Evolutionary conservation across 169 alveolate genomes (phyloP), one percentile per base, ranked within the genome.

Genomic region (Eimeria necatrix): DNA sequence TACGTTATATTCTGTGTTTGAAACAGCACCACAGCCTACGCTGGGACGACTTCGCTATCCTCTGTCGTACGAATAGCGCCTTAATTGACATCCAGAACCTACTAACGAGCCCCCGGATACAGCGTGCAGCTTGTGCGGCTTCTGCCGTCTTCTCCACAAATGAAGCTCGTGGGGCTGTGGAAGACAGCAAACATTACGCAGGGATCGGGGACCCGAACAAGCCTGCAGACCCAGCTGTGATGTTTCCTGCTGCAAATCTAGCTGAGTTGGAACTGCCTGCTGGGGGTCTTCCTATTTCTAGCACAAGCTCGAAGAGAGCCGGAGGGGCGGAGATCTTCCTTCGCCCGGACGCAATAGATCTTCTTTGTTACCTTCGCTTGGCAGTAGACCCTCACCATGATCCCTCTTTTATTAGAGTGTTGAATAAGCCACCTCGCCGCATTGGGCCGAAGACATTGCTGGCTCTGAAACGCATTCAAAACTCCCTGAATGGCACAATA

Each of bases 31-130:
- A 86, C 20, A 93, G 87, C 81, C 93, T 96, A 61, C 91, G 96
- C 26, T 97, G 97, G 97, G 96, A 96, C 91, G 98, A 97, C 96
- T 95, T 97, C 61, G 98, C 97, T 32, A 91, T 97, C 73, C 96
- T 97, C 60, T 94, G 96, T 91, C 96, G 98, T 85, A 93, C 97
- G 22, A 96, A 96, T 91, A 73, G 94, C 59, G 97, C 95, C 81
- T 87, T 95, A 51, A 52, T 68, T 85, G 92, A 93, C 64, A 24
- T 97, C 49, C 96, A 96, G 90, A 92, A 89, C 70, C 89, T 93
- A 14, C 95, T 96, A 53, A 84, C 32, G 81, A 95, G 96, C 91
- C 86, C 93, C 41, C 74, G 91, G 74, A 93, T 96, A 64, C 95
- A 73, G 49, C 90, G 87, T 20, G 78, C 89, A 12, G 95, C 95